Conservation (phyloP, 1,284 basidiomycete species). For the Erythrobasidium hasegawianum region DNA sequence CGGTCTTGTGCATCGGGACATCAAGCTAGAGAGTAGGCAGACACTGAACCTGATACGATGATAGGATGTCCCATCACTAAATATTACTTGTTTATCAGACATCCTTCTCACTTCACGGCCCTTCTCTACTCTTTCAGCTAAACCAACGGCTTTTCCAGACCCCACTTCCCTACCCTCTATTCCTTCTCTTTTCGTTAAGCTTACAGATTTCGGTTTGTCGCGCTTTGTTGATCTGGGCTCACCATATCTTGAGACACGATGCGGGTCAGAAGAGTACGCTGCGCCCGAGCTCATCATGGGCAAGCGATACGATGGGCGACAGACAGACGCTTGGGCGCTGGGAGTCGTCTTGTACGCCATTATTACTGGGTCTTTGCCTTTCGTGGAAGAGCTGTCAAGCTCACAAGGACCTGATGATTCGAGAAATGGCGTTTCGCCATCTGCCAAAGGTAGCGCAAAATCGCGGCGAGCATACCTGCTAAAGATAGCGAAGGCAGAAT, state of each 20-base stretch:
- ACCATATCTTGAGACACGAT: slow-evolving; percentile 75
- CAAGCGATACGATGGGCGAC: slow-evolving; percentile 72
- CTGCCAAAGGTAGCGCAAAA: slow-evolving; percentile 51
- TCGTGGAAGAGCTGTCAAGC: slow-evolving; percentile 52
- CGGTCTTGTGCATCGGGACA: slow-evolving; percentile 82
- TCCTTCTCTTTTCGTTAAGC: slow-evolving; percentile 66
- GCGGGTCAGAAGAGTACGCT: slow-evolving; percentile 86
- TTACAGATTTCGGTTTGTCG: slow-evolving; percentile 86
- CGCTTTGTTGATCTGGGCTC: slow-evolving; percentile 70
- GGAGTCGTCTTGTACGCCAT: slow-evolving; percentile 78
- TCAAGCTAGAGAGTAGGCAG: slow-evolving; percentile 88
- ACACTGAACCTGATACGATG: neutral
- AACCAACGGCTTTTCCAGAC: slow-evolving; percentile 48
- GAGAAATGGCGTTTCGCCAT: slow-evolving; percentile 37
- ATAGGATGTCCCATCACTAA: neutral
- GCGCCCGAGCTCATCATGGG: slow-evolving; percentile 83
- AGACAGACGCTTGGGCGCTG: slow-evolving; percentile 85
- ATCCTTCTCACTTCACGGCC: slow-evolving; percentile 58
- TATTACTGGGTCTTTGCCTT: slow-evolving; percentile 62
- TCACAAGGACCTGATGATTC: neutral
- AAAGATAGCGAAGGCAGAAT: slow-evolving; percentile 73
- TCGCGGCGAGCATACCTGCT: slow-evolving; percentile 57
- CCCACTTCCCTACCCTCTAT: slow-evolving; percentile 50
- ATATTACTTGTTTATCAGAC: no score
- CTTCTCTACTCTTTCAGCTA: slow-evolving; percentile 45